Base-by-base conservation (phyloP, 1,284 basidiomycete species). In the Cronartium quercuum region DNA sequence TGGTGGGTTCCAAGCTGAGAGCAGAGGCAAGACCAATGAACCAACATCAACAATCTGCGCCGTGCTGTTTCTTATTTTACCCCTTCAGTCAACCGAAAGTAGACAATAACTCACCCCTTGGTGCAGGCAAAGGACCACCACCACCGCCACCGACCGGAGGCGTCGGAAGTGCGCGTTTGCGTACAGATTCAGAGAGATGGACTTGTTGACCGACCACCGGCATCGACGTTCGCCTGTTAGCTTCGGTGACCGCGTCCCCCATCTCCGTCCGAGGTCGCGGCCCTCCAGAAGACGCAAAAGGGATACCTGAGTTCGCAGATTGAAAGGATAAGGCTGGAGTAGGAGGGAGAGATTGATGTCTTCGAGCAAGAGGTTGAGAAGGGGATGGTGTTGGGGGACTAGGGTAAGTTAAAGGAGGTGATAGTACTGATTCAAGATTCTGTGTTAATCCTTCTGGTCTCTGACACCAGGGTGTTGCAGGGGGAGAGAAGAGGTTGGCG, bases 401-500 rank as follows among this genome's bases (percentile, higher is more conserved):
- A 42, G 58, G 41, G 29, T 62, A 60, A 38, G 63, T 37, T n/a
- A 63, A 34, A 34, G 29, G 65, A 12, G 64, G n/a, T 29, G 29
- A 7, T 63, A 66, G 29, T 44, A 29, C 21, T 40, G 63, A 55
- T 35, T 66, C 70, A 29, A 66, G 58, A 37, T 58, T 34, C n/a
- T 51, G 29, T 21, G 68, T 6, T 41, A 51, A 9, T 1, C 47
- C 13, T 10, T 34, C 6, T 24, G 70, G 58, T 47, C 57, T 63
- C 55, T 57, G 21, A 38, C 63, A 64, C 70, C 70, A 74, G 12
- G 70, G 70, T 15, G 70, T 74, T 10, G 70, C 44, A 29, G 70
- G 70, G 34, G 70, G 70, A 24, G 70, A 74, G 41, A 66, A 74
- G 51, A 74, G 63, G 64, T 29, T 74, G 62, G 51, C 4, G 51